Evolutionary conservation across 2,329 filamentous ascomycete species (phyloP).

Genomic region (Cryphonectria parasitica): DNA sequence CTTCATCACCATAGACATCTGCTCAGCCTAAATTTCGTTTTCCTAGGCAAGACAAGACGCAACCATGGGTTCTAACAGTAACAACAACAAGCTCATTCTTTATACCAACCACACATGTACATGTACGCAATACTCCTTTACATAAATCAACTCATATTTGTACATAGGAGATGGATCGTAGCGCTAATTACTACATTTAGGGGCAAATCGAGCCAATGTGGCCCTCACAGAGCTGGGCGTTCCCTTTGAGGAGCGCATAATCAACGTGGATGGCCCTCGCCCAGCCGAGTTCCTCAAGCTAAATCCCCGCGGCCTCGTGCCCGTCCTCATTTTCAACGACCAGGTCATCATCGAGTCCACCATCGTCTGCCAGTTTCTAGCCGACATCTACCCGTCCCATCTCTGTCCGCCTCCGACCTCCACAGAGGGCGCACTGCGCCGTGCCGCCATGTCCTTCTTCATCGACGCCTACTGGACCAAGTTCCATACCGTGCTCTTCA

Average conservation of each 20-base stretch:
- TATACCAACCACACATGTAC: conserved; percentile 72
- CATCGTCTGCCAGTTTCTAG: conserved; percentile 69
- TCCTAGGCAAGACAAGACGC: not conserved
- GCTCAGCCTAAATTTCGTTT: not conserved
- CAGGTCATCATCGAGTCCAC: conserved; percentile 71
- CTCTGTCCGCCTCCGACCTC: conserved; percentile 58
- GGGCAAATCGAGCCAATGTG: conserved; percentile 73
- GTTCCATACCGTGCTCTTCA: conserved; percentile 50
- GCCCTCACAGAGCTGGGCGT: conserved; percentile 65
- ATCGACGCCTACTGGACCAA: conserved; percentile 70
- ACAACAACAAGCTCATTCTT: conserved; percentile 57
- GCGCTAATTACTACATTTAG: conserved; percentile 33
- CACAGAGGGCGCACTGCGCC: conserved; percentile 56
- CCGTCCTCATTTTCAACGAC: conserved; percentile 65
- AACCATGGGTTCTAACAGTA: conserved; percentile 31
- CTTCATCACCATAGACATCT: not conserved
- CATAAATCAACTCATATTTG: too few species aligned
- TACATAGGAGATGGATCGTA: not conserved
- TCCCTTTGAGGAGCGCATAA: conserved; percentile 67
- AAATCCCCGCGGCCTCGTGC: conserved; percentile 76
- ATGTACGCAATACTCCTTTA: conserved; percentile 43
- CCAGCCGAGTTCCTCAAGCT: conserved; percentile 72
- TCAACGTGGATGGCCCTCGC: conserved; percentile 69
- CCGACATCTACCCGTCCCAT: conserved; percentile 68
- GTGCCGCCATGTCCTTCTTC: conserved; percentile 71